Percentiles rank a stretch among this genome's conserved stretches.
Conservation (phyloP, 2,329 filamentous ascomycete genomes). For the Ramichloridium luteum region DNA sequence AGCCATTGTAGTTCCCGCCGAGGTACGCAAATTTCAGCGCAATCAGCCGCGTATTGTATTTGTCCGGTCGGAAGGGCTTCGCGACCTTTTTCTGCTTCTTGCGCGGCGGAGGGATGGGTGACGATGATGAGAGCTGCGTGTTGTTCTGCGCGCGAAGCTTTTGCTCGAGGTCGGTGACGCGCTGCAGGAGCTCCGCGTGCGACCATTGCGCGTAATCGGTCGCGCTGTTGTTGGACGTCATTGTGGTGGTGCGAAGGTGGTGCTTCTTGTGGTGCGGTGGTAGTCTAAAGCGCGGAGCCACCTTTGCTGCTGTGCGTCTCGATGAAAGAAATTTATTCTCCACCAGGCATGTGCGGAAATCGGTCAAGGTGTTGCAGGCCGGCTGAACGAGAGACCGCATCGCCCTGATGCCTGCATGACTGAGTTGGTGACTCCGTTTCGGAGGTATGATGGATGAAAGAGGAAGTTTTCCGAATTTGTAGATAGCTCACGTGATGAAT, state of each 20-base stretch:
- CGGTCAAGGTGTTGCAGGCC: too few relatives aligned
- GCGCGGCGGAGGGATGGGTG: constrained; percentile 4
- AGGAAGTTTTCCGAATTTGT: too few relatives aligned
- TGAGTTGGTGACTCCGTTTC: too few relatives aligned
- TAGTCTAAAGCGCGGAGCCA: too few relatives aligned
- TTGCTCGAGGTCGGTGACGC: constrained; percentile 55
- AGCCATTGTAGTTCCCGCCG: constrained; percentile 82
- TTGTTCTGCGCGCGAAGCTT: constrained; percentile 42
- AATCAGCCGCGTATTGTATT: constrained; percentile 72
- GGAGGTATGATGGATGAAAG: too few relatives aligned
- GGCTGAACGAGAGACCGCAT: too few relatives aligned
- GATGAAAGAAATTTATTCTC: too few relatives aligned
- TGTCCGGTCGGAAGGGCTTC: constrained; percentile 56
- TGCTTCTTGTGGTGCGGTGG: too few relatives aligned
- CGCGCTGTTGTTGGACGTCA: neutral
- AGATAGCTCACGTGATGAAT: too few relatives aligned
- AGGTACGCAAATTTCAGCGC: constrained; percentile 91
- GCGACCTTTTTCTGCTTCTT: constrained; percentile 31
- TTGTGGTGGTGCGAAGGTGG: neutral
- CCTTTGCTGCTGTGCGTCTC: too few relatives aligned
- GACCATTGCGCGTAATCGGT: constrained; percentile 54
- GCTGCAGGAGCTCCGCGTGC: constrained; percentile 53
- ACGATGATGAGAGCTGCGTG: constrained; percentile 7
- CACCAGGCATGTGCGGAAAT: too few relatives aligned
- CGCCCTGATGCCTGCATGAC: too few relatives aligned